Base-by-base conservation (phyloP, 441 rosid genomes). In the Pelargonium hybrid region DNA sequence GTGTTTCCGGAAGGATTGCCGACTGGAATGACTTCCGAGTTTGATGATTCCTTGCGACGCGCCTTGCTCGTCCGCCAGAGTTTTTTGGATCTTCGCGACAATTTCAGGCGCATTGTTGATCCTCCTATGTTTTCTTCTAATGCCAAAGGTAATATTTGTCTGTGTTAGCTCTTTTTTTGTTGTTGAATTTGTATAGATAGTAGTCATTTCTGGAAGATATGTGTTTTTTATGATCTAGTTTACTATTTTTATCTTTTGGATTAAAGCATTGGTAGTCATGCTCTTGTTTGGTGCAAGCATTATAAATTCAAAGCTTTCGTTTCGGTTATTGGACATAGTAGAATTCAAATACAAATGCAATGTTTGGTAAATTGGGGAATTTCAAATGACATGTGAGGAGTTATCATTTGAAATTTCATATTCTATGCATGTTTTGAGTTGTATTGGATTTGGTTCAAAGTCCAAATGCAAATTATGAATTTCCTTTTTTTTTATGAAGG, bases 21-120 rank as follows among this genome's bases (percentile, higher is more conserved):
- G n/a, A 64, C 61, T 45, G 97, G 96, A 31, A 84, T 90, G 85
- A 83, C 77, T 72, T 69, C 78, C 72, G 98, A 93, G 81, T 93
- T 93, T 70, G 85, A 84, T 57, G 97, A 90, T 29, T 88, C 98
- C 14, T 79, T 87, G 96, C 79, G 94, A 71, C 85, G 78, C 17
- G 87, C 96, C 2, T 73, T 91, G 81, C 90, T 94, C 41, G 92
- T 94, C 68, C 80, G 97, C 67, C 86, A 87, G 81, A 84, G 86
- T 74, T 94, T 87, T 82, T 82, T 91, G 81, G 92, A 87, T 80
- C 88, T 91, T 70, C 97, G 98, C 13, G 97, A 91, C 80, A 87
- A 94, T 80, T 91, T 88, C 80, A 85, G 88, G 71, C 92, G 95
- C 69, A 71, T 91, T 61, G 96, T 87, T 79, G 96, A 93, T 85